These are phyloP conservation scores for Lophium mytilinum DNA, from an alignment of 495 filamentous ascomycete species.

Conservation along the genomic window DNA sequence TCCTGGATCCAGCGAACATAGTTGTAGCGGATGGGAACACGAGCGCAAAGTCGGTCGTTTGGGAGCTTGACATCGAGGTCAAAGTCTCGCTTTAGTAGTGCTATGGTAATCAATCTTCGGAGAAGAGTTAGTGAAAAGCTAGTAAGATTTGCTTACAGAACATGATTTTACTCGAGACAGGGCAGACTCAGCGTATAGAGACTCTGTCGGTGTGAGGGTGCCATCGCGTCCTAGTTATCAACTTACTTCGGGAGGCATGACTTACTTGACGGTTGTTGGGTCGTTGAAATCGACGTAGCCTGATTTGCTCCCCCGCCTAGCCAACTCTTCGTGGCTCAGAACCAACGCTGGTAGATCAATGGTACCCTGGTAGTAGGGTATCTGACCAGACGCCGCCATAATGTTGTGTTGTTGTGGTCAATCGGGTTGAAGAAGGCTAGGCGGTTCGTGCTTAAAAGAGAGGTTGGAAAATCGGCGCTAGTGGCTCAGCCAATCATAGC, in stretches of 20 bases:
- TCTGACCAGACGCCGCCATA: background rate
- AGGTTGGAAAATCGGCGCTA: too few relatives aligned
- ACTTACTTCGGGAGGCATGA: too few relatives aligned
- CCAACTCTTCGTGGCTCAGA: slow-evolving; percentile 49
- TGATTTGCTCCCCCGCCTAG: slow-evolving; percentile 40
- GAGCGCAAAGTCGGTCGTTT: slow-evolving; percentile 78
- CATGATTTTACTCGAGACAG: too few relatives aligned
- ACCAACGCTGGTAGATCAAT: slow-evolving; percentile 56
- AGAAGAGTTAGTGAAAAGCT: too few relatives aligned
- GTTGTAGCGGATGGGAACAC: slow-evolving; percentile 58
- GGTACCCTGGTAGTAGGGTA: slow-evolving; percentile 46
- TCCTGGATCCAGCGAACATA: slow-evolving; percentile 88
- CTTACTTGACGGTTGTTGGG: slow-evolving; percentile 62
- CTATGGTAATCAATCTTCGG: slow-evolving; percentile 52
- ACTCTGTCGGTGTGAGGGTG: too few relatives aligned
- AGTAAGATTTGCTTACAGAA: too few relatives aligned
- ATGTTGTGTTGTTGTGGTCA: background rate
- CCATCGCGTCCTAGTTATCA: too few relatives aligned
- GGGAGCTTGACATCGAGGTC: slow-evolving; percentile 61
- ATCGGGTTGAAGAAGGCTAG: background rate
- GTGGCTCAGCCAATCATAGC: too few relatives aligned
- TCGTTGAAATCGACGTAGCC: slow-evolving; percentile 74
- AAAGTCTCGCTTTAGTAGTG: slow-evolving; percentile 69
- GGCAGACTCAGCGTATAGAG: too few relatives aligned
- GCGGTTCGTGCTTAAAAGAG: background rate